phyloP scores from a whole-genome alignment of 345 rosid genomes.

The Acer saccharum region DNA sequence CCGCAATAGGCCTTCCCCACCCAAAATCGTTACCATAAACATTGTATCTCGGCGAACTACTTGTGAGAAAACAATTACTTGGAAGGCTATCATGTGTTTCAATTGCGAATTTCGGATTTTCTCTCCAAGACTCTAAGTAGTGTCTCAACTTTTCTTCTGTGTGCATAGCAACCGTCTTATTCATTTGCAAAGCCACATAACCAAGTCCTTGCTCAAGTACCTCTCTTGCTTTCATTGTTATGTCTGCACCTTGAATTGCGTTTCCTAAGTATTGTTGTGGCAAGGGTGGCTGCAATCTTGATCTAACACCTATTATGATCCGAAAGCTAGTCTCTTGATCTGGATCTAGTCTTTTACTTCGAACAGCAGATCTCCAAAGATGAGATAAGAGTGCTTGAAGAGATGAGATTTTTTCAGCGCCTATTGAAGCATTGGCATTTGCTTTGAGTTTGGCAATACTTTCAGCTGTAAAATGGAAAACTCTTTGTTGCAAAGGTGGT shows the following conservation, averaged over 20 bases:
- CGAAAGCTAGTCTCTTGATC: neutral
- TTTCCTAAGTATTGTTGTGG: slow-evolving; percentile 29
- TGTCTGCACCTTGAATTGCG: neutral
- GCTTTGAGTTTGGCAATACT: slow-evolving; percentile 42
- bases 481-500: slow-evolving; percentile 14
- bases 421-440: slow-evolving; percentile 30
- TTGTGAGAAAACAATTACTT: neutral
- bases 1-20: slow-evolving; percentile 31
- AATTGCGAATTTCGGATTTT: neutral
- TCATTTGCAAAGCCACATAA: slow-evolving; percentile 20
- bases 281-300: slow-evolving; percentile 11
- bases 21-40: slow-evolving; percentile 29
- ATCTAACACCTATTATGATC: neutral
- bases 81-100: too few species aligned
- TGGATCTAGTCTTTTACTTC: neutral
- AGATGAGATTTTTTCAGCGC: slow-evolving; percentile 21
- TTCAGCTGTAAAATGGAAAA: slow-evolving; percentile 39
- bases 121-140: neutral
- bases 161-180: slow-evolving; percentile 9
- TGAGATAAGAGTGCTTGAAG: slow-evolving; percentile 30
- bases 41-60: slow-evolving; percentile 21
- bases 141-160: slow-evolving; percentile 10
- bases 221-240: slow-evolving; percentile 9
- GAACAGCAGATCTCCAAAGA: slow-evolving; percentile 17
- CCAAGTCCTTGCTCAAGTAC: slow-evolving; percentile 23